A percentile compares a stretch with the other conserved stretches of the same genome.
These are phyloP conservation scores for Jamesozyma hellenica DNA, from an alignment of 805 yeast genomes.

Conservation along the genomic window DNA sequence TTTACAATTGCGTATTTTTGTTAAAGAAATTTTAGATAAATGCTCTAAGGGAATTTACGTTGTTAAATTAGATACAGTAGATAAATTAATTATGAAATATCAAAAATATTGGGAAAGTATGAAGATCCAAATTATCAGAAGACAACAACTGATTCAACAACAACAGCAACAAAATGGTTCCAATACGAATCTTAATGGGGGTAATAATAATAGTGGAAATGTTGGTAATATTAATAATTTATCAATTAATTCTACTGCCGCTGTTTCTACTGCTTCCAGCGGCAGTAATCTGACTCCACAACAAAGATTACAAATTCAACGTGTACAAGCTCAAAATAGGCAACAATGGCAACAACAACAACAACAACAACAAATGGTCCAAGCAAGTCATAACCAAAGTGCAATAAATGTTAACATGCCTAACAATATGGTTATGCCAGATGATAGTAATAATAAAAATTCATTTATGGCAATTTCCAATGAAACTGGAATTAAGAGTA, in stretches of 20 bases:
- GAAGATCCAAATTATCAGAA: conserved; percentile 44
- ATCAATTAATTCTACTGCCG: not conserved
- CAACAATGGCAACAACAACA: conserved; percentile 21
- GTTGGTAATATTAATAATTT: no score
- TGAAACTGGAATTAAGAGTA: not conserved
- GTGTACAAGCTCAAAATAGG: conserved; percentile 21
- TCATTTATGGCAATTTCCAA: conserved; percentile 1
- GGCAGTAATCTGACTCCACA: conserved; percentile 7
- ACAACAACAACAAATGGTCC: conserved; percentile 1
- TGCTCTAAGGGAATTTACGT: conserved; percentile 54
- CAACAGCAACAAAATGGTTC: conserved; percentile 24
- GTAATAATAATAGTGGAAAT: no score
- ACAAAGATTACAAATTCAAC: conserved; percentile 10
- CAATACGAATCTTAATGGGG: no score
- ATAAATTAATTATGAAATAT: conserved; percentile 60
- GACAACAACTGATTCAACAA: conserved; percentile 32
- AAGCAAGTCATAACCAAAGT: not conserved
- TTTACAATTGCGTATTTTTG: conserved; percentile 69
- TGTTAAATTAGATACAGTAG: conserved; percentile 64
- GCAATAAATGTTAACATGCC: not conserved
- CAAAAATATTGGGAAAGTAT: conserved; percentile 68
- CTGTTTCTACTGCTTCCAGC: not conserved
- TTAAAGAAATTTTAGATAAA: conserved; percentile 63
- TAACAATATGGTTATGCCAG: not conserved
- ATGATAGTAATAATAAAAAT: conserved; percentile 1